Conservation (phyloP, 1,284 basidiomycete species). For the Ganoderma sinense region DNA sequence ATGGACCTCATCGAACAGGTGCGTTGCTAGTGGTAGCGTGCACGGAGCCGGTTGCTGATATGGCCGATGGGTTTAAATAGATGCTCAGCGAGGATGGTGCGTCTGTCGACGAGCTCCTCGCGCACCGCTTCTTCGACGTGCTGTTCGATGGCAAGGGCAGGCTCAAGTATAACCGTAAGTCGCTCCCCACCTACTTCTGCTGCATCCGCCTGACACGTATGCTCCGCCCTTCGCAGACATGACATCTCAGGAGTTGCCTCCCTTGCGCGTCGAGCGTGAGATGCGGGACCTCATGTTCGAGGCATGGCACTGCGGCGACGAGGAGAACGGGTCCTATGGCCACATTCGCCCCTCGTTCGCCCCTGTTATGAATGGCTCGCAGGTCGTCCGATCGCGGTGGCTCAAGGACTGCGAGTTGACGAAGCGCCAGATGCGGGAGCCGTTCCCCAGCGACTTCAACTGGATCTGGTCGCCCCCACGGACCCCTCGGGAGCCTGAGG, state of each 20-base stretch:
- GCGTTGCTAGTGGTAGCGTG: not conserved
- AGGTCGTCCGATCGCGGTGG: not conserved
- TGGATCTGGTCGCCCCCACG: not conserved
- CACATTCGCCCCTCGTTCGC: not conserved
- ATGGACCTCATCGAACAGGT: slow-evolving; percentile 5
- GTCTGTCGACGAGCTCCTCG: not conserved
- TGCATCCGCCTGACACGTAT: too few species aligned
- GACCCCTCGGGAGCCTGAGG: not conserved
- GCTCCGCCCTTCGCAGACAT: slow-evolving; percentile 1
- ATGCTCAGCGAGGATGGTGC: too few species aligned
- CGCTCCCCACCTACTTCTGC: too few species aligned
- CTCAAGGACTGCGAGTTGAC: not conserved
- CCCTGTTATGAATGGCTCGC: not conserved
- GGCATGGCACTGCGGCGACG: not conserved
- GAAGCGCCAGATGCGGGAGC: not conserved
- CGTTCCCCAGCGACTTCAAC: not conserved
- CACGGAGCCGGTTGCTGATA: not conserved
- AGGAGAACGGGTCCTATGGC: not conserved
- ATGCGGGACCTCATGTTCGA: slow-evolving; percentile 11
- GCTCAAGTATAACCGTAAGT: not conserved
- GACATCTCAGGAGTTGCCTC: not conserved
- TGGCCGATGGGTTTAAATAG: too few species aligned
- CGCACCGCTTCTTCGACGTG: not conserved
- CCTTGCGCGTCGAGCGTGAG: not conserved
- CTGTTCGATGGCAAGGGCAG: not conserved